Evolutionary conservation across 306 rosid genomes (phyloP).

Genomic region (Sindora glabra): DNA sequence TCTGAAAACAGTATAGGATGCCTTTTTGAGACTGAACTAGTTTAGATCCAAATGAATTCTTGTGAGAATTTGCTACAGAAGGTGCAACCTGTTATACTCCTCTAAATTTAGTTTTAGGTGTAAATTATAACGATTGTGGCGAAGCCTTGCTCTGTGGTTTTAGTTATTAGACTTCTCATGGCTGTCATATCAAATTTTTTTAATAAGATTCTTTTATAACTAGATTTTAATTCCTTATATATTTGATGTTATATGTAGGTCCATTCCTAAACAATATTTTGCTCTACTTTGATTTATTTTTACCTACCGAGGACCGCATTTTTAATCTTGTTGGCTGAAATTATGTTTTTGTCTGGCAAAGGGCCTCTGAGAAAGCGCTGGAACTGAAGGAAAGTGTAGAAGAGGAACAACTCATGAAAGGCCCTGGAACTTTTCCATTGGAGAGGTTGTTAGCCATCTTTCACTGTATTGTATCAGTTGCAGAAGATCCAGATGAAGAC

Average conservation of each 20-base stretch:
- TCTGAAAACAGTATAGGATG: background rate
- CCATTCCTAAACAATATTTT: background rate
- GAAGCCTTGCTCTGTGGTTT: background rate
- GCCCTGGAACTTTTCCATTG: constrained; percentile 91
- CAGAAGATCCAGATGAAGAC: constrained; percentile 58
- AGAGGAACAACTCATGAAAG: constrained; percentile 76
- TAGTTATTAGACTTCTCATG: background rate
- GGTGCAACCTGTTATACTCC: background rate
- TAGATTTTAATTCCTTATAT: constrained; percentile 5
- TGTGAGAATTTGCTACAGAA: background rate
- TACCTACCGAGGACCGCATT: background rate
- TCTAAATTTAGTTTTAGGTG: background rate
- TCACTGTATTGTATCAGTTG: constrained; percentile 72
- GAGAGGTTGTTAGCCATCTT: constrained; percentile 94
- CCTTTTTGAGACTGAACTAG: background rate
- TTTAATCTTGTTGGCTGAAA: background rate
- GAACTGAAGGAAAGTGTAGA: constrained; percentile 74
- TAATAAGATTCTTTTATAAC: background rate
- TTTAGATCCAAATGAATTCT: background rate
- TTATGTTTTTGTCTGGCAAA: constrained; percentile 24
- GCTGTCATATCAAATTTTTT: background rate
- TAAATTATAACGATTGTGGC: background rate
- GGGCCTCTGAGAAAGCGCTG: constrained; percentile 53
- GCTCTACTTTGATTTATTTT: background rate
- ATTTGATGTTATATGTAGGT: background rate